Percentiles rank a stretch among this genome's conserved stretches.
These are phyloP conservation scores for Terfezia claveryi DNA, from an alignment of 495 filamentous ascomycete species.

Conservation along the genomic window DNA sequence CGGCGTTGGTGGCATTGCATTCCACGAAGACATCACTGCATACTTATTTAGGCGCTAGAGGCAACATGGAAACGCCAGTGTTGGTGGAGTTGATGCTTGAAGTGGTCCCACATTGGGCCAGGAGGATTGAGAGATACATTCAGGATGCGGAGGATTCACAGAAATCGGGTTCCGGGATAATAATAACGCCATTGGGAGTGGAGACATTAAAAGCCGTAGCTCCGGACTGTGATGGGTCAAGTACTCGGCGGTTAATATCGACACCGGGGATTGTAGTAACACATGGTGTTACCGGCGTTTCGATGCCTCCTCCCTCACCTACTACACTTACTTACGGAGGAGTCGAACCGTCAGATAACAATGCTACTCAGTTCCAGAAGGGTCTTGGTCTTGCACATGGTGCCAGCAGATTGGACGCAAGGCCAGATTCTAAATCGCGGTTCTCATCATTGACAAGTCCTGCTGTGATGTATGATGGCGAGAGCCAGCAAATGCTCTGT, in stretches of 20 bases:
- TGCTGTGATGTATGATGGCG: slow-evolving; percentile 16
- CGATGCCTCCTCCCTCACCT: not conserved
- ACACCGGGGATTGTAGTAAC: not conserved
- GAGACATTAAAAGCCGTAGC: too few species aligned
- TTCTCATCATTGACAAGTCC: slow-evolving; percentile 17
- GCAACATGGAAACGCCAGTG: not conserved
- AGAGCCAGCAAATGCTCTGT: slow-evolving; percentile 13
- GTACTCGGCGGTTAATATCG: too few species aligned
- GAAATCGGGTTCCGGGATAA: not conserved
- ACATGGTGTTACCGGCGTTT: not conserved
- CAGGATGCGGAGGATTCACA: not conserved
- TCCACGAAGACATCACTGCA: too few species aligned
- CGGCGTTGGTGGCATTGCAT: too few species aligned
- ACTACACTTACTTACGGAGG: too few species aligned
- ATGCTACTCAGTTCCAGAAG: not conserved
- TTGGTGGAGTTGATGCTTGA: not conserved
- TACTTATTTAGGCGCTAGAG: too few species aligned
- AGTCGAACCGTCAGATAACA: not conserved
- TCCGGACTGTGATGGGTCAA: too few species aligned
- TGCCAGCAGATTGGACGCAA: slow-evolving; percentile 13
- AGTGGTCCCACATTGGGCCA: not conserved
- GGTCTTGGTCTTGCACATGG: not conserved
- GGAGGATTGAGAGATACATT: not conserved
- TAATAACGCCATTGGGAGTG: not conserved
- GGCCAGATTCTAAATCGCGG: slow-evolving; percentile 14